A percentile compares a stretch with the other conserved stretches of the same genome.
Evolutionary conservation across 495 filamentous ascomycete species (phyloP).

Genomic region (Trichocladium uniseriatum): DNA sequence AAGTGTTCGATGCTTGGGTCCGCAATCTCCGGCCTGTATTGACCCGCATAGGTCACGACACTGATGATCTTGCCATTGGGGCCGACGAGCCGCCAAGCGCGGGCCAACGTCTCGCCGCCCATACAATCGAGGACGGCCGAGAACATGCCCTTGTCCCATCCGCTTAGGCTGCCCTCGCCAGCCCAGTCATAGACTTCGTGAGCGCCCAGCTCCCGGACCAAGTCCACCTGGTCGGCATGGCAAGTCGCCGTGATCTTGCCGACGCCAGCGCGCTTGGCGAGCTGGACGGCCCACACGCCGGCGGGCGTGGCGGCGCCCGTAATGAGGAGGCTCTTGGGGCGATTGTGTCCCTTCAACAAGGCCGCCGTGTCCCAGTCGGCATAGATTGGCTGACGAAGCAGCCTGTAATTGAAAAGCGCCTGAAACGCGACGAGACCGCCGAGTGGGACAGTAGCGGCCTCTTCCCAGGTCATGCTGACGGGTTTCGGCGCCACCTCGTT

Average conservation of each 20-base stretch:
- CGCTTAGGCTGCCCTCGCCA: slow-evolving; percentile 18
- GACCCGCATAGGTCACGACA: slow-evolving; percentile 35
- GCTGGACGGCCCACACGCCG: slow-evolving; percentile 44
- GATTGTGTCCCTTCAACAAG: background rate
- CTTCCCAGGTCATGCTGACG: slow-evolving; percentile 35
- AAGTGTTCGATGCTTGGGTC: slow-evolving; percentile 23
- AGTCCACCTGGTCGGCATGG: slow-evolving; percentile 25
- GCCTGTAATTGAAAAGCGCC: slow-evolving; percentile 47
- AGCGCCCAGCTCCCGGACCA: slow-evolving; percentile 37
- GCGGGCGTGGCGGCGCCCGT: slow-evolving; percentile 43
- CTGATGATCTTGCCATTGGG: slow-evolving; percentile 38
- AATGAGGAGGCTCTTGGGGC: slow-evolving; percentile 35
- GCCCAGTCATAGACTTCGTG: slow-evolving; percentile 37
- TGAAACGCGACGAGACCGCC: slow-evolving; percentile 50
- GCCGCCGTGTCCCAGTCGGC: background rate
- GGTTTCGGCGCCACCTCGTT: slow-evolving; percentile 44
- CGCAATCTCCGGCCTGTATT: slow-evolving; percentile 17
- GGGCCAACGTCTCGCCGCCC: slow-evolving; percentile 35
- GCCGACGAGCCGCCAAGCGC: slow-evolving; percentile 39
- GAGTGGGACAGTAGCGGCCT: slow-evolving; percentile 46
- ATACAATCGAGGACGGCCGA: slow-evolving; percentile 47
- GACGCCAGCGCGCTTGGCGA: slow-evolving; percentile 36
- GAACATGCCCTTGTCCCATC: slow-evolving; percentile 35
- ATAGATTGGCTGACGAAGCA: slow-evolving; percentile 13
- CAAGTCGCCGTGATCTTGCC: slow-evolving; percentile 35